Conservation (phyloP, 352 stramenopile genomes). For the Aphanomyces cochlioides region DNA sequence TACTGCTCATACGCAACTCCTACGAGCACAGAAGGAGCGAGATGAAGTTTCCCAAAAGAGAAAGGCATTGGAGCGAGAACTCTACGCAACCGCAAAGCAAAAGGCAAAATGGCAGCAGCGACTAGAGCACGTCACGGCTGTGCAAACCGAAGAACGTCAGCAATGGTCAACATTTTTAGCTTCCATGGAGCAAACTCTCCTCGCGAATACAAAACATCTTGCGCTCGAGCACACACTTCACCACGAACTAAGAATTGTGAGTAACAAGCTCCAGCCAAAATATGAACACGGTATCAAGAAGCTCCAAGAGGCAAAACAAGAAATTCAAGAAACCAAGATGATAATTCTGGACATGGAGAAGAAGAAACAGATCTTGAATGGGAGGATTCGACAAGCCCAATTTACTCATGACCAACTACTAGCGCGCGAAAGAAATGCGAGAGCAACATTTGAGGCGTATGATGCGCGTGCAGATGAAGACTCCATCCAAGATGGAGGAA, state of each 20-base stretch:
- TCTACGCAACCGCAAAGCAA: neutral
- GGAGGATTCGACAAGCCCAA: slow-evolving; percentile 15
- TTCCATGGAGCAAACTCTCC: neutral
- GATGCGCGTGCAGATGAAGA: neutral
- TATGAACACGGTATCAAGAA: neutral
- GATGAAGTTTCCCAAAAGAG: neutral
- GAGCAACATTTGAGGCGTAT: slow-evolving; percentile 6
- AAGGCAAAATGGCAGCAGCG: slow-evolving; percentile 3
- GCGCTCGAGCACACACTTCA: neutral
- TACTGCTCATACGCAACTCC: neutral
- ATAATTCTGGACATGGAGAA: slow-evolving; percentile 26
- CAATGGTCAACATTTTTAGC: neutral
- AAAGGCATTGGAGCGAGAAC: neutral
- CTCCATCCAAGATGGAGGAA: neutral
- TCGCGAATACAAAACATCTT: neutral
- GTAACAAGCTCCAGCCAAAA: neutral
- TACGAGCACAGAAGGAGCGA: neutral
- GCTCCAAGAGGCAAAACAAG: slow-evolving; percentile 17
- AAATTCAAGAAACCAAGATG: slow-evolving; percentile 26
- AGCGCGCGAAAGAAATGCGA: slow-evolving; percentile 6
- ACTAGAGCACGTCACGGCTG: neutral
- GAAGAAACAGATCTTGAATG: slow-evolving; percentile 11
- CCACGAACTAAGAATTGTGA: neutral
- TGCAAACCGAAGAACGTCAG: neutral
- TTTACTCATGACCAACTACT: slow-evolving; percentile 4